Evolutionary conservation across 176 grass and related monocot species (phyloP), one percentile per base, ranked within the genome.

Genomic region (Musa troglodytarum): DNA sequence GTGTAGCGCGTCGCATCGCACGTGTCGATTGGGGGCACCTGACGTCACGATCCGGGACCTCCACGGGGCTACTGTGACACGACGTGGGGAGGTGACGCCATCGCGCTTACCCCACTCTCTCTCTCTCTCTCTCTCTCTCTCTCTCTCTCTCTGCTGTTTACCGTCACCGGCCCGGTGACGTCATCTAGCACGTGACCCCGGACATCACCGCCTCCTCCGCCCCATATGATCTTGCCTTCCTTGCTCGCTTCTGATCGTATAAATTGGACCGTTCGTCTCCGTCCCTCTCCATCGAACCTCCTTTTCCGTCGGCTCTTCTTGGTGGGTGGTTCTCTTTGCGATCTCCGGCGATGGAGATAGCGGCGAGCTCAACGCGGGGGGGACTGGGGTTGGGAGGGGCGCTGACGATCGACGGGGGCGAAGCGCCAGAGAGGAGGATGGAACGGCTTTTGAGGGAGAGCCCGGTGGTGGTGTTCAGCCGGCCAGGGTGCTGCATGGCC

Each of bases 401-500:
- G 28, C 75, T 77, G 49, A 25, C 75, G 61, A 77, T 85, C n/a
- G 65, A 85, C 15, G 77, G 77, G 16, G 71, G 24, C 1, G 77
- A 85, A 63, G 13, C 63, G 52, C 23, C 76, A 2, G 49, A 71
- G 11, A 72, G 76, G 59, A 76, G 83, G 83, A 81, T 73, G 64
- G 54, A 61, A 63, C 56, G 74, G 73, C 53, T 85, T 49, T 73
- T 85, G 66, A 55, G 62, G 21, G 83, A 85, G 56, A 85, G 66
- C 25, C 83, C 83, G 49, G 76, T 85, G 73, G 43, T 85, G 14
- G 71, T 85, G 56, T 63, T 85, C 53, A 76, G 83, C 54, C 77
- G 78, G 23, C 79, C 64, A 17, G 83, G 73, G 19, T 85, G 83
- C 73, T 81, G 68, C 78, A 85, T 85, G 73, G 64, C 72, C 78